These are phyloP conservation scores for Nidula niveotomentosa DNA, from an alignment of 1,284 basidiomycete species.

Conservation along the genomic window DNA sequence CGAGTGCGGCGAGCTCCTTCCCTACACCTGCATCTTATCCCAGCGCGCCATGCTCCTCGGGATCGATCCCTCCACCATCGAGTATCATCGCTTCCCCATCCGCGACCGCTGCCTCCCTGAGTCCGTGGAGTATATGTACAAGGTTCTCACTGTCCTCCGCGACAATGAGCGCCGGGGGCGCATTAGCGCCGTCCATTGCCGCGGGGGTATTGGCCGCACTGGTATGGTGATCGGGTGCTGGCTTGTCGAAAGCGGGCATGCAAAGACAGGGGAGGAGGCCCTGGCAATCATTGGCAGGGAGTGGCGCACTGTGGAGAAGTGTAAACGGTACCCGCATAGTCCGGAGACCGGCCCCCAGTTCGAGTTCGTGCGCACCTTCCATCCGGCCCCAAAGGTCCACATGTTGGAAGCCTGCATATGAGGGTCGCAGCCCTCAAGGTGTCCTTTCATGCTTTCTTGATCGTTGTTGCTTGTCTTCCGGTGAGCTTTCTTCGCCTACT, in stretches of 20 bases:
- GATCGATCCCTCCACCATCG: conserved; percentile 51
- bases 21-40: conserved; percentile 59
- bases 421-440: too few species aligned
- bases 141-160: conserved; percentile 53
- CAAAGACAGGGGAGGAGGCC: conserved; percentile 40
- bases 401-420: too few species aligned
- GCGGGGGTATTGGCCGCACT: conserved; percentile 75
- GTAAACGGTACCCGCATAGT: conserved; percentile 66
- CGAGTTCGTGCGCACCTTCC: conserved; percentile 44
- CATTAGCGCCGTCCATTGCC: conserved; percentile 69
- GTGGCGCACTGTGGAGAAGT: conserved; percentile 77
- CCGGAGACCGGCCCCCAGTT: conserved; percentile 79
- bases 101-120: conserved; percentile 65
- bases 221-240: conserved; percentile 77
- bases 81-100: conserved; percentile 77
- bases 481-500: too few species aligned
- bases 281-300: conserved; percentile 60
- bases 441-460: too few species aligned
- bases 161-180: conserved; percentile 57
- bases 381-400: too few species aligned
- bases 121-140: conserved; percentile 53
- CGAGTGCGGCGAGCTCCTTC: conserved; percentile 66
- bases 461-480: too few species aligned
- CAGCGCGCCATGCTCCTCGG: conserved; percentile 50
- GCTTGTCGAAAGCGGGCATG: conserved; percentile 56